These are phyloP conservation scores for Cladosporium sp. DNA, from an alignment of 2,329 filamentous ascomycete species.

Conservation along the genomic window DNA sequence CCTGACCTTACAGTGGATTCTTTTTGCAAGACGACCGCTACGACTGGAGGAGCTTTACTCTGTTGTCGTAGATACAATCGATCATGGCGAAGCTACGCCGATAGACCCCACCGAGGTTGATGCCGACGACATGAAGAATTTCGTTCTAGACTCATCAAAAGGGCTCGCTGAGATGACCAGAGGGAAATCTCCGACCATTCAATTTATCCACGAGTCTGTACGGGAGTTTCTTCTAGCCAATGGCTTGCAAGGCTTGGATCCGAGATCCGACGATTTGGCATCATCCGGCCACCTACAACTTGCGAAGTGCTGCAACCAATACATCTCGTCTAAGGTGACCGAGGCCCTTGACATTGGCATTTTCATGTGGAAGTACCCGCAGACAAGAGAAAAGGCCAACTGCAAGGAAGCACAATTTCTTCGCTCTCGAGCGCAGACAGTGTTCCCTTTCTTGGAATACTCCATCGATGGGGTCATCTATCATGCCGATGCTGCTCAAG, in stretches of 20 bases:
- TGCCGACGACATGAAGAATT: slow-evolving; percentile 27
- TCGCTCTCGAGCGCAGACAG: background rate
- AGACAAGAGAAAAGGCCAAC: background rate
- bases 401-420: background rate
- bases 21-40: slow-evolving; percentile 44
- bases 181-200: slow-evolving; percentile 31
- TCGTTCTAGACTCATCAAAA: slow-evolving; percentile 42
- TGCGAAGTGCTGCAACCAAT: background rate
- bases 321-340: background rate
- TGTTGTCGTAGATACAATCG: slow-evolving; percentile 29
- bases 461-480: background rate
- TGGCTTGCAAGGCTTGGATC: background rate
- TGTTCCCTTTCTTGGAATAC: background rate
- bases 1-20: slow-evolving; percentile 48
- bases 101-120: slow-evolving; percentile 17
- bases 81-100: slow-evolving; percentile 20
- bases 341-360: background rate
- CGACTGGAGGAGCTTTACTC: slow-evolving; percentile 40
- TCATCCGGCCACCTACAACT: background rate
- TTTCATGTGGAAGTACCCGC: background rate
- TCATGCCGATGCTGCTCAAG: background rate
- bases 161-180: slow-evolving; percentile 44
- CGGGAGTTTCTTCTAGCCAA: slow-evolving; percentile 1
- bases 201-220: slow-evolving; percentile 52
- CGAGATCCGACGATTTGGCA: background rate